Conservation (phyloP, 2,329 filamentous ascomycete genomes). For the Exophiala spinifera region DNA sequence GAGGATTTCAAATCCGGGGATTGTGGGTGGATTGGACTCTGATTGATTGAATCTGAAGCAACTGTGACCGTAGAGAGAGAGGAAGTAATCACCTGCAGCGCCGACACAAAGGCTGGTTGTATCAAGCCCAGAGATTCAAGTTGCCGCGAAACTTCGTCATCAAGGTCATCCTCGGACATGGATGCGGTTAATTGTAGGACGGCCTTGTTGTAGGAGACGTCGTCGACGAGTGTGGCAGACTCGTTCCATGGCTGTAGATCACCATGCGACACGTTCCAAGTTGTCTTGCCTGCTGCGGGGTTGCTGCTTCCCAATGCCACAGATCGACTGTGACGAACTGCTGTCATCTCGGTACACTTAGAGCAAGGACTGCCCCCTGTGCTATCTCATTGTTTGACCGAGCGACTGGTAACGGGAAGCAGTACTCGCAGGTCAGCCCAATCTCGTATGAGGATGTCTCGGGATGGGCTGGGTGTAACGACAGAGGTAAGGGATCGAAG, state of each 20-base stretch:
- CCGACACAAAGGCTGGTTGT: conserved; percentile 38
- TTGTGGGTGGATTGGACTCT: conserved; percentile 25
- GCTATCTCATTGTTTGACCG: conserved; percentile 20
- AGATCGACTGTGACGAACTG: conserved; percentile 15
- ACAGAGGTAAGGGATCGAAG: not conserved
- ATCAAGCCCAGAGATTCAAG: conserved; percentile 39
- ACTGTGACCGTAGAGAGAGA: conserved; percentile 29
- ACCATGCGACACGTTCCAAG: conserved; percentile 14
- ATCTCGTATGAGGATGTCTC: conserved; percentile 1
- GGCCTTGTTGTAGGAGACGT: conserved; percentile 37
- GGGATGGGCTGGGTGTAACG: conserved; percentile 12
- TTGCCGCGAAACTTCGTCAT: conserved; percentile 38
- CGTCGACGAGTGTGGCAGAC: conserved; percentile 32
- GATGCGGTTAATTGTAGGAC: conserved; percentile 37
- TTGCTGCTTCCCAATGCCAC: conserved; percentile 5
- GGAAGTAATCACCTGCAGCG: conserved; percentile 34
- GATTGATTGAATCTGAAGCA: conserved; percentile 23
- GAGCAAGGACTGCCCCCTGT: conserved; percentile 3
- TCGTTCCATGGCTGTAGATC: conserved; percentile 15
- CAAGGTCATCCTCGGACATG: conserved; percentile 38
- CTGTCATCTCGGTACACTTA: conserved; percentile 17
- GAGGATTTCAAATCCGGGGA: conserved; percentile 30
- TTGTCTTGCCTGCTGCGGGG: conserved; percentile 2
- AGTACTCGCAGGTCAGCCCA: not conserved
- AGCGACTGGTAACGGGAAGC: not conserved